Conservation (phyloP, 2,329 filamentous ascomycete genomes). For the Diaporthe vaccinii region DNA sequence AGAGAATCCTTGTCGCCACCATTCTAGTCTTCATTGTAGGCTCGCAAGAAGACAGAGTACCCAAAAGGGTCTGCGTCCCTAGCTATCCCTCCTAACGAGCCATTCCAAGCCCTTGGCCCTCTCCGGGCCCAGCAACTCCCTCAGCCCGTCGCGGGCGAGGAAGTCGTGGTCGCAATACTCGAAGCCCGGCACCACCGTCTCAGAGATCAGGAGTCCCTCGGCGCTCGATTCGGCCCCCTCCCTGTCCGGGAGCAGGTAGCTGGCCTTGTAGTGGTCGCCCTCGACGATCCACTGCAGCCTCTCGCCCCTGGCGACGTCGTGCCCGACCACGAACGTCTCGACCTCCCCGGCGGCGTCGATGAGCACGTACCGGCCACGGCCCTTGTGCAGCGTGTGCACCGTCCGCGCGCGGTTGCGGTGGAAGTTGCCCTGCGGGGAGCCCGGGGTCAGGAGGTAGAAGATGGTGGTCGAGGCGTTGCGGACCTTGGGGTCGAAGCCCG, state of each 20-base stretch:
- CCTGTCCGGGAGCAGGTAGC: constrained; percentile 64
- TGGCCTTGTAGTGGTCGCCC: constrained; percentile 76
- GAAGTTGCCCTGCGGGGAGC: constrained; percentile 68
- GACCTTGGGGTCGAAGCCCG: constrained; percentile 55
- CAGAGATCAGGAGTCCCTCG: constrained; percentile 73
- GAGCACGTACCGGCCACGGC: constrained; percentile 73
- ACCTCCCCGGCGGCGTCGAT: constrained; percentile 70
- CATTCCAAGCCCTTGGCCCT: constrained; percentile 63
- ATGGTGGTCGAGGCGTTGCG: constrained; percentile 73
- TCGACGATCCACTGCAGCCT: constrained; percentile 77
- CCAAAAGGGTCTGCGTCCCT: background rate
- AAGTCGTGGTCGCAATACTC: constrained; percentile 78
- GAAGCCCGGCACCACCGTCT: constrained; percentile 78
- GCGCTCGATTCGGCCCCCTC: constrained; percentile 54
- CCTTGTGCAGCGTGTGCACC: constrained; percentile 75
- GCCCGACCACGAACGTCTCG: constrained; percentile 76
- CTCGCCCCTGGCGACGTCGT: constrained; percentile 69
- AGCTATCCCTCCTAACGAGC: constrained; percentile 52
- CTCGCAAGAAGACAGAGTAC: background rate
- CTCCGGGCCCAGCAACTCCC: constrained; percentile 64
- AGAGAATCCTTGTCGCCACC: background rate
- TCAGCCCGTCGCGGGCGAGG: constrained; percentile 64
- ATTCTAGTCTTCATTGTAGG: background rate
- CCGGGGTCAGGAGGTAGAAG: constrained; percentile 73
- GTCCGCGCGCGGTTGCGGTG: constrained; percentile 74